Conservation (phyloP, 139 green algal genomes). For the Tetratostichococcus sp. region DNA sequence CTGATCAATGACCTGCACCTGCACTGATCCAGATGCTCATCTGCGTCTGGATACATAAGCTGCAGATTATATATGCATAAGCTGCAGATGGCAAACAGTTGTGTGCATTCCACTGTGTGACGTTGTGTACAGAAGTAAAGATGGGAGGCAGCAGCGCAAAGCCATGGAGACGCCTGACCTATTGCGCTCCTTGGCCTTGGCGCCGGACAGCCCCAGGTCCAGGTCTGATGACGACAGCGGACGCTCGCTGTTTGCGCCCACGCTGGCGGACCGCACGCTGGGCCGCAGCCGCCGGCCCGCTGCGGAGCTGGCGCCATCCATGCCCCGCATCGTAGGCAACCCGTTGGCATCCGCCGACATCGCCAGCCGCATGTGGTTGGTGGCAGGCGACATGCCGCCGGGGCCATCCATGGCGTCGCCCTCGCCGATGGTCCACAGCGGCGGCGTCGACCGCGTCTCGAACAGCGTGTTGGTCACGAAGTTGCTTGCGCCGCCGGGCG, state of each 20-base stretch:
- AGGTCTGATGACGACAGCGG: not conserved
- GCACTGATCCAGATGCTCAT: no score
- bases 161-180: not conserved
- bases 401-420: not conserved
- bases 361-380: not conserved
- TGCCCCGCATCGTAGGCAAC: not conserved
- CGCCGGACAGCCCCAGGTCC: not conserved
- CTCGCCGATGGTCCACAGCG: not conserved
- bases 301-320: not conserved
- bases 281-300: not conserved
- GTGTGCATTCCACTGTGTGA: no score
- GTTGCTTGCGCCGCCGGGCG: not conserved
- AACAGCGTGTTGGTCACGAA: not conserved
- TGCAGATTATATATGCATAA: no score
- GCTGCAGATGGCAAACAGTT: no score
- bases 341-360: not conserved
- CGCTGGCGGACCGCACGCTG: not conserved
- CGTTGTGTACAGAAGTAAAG: no score
- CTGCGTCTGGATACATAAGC: no score
- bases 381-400: not conserved
- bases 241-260: not conserved
- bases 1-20: no score
- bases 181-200: constrained; percentile 1
- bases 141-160: no score
- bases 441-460: not conserved